Evolutionary conservation across 352 stramenopile species (phyloP).

Genomic region (Globisporangium emineosum): DNA sequence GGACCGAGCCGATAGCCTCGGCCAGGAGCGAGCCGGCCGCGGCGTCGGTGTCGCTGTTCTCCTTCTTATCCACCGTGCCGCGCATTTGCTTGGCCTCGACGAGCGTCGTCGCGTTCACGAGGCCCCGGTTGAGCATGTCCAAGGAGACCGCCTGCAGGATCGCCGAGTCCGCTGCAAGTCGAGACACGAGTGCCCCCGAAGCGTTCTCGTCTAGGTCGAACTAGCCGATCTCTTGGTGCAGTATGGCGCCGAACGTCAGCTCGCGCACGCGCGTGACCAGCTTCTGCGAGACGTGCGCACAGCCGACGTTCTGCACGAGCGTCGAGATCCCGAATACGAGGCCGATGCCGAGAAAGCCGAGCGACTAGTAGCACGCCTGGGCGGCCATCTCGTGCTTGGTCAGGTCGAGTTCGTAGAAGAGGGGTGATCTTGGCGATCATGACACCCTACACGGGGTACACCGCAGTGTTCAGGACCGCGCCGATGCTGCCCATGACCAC

Average conservation of each 20-base stretch:
- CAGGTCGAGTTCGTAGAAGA: slow-evolving; percentile 41
- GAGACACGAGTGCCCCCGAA: slow-evolving; percentile 51
- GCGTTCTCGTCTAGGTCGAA: slow-evolving; percentile 62
- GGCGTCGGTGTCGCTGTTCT: slow-evolving; percentile 38
- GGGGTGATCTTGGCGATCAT: slow-evolving; percentile 45
- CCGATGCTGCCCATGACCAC: slow-evolving; percentile 32
- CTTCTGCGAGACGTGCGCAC: slow-evolving; percentile 39
- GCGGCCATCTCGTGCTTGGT: slow-evolving; percentile 37
- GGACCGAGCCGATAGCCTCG: slow-evolving; percentile 47
- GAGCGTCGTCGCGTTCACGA: slow-evolving; percentile 55
- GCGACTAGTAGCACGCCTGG: slow-evolving; percentile 29
- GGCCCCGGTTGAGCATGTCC: slow-evolving; percentile 50
- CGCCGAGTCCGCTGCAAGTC: slow-evolving; percentile 66
- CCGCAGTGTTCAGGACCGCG: slow-evolving; percentile 32
- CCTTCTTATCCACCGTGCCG: slow-evolving; percentile 30
- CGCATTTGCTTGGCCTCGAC: slow-evolving; percentile 36
- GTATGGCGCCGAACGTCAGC: slow-evolving; percentile 47
- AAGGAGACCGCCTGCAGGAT: slow-evolving; percentile 71
- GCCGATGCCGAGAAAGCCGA: slow-evolving; percentile 32
- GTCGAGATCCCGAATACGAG: slow-evolving; percentile 35
- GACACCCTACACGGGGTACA: slow-evolving; percentile 48
- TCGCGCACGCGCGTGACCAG: slow-evolving; percentile 44
- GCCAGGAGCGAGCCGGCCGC: slow-evolving; percentile 34
- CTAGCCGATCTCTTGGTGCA: slow-evolving; percentile 71
- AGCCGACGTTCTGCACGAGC: slow-evolving; percentile 45